These are phyloP conservation scores for Plenodomus tracheiphilus DNA, from an alignment of 2,329 filamentous ascomycete genomes.

Conservation along the genomic window DNA sequence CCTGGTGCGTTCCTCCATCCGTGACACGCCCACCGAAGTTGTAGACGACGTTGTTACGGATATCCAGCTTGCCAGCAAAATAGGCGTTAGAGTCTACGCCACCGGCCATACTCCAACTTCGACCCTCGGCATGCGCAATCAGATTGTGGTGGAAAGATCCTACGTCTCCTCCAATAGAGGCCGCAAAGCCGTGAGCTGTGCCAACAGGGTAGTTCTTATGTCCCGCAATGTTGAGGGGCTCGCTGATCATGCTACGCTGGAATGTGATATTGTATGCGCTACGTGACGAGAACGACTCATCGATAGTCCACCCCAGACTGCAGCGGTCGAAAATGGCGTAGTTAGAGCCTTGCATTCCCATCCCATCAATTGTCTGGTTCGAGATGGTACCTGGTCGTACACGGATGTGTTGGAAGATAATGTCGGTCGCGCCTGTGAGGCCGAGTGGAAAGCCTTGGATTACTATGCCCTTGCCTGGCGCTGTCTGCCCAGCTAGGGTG, in stretches of 20 bases:
- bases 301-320: constrained; percentile 43
- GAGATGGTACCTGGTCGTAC: constrained; percentile 38
- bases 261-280: constrained; percentile 42
- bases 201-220: constrained; percentile 45
- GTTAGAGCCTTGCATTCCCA: constrained; percentile 43
- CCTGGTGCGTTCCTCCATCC: constrained; percentile 40
- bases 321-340: constrained; percentile 42
- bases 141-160: constrained; percentile 45
- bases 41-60: constrained; percentile 45
- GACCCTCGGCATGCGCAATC: constrained; percentile 47
- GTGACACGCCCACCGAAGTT: constrained; percentile 42
- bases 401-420: constrained; percentile 24
- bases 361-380: constrained; percentile 38
- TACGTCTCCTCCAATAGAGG: constrained; percentile 37
- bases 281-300: constrained; percentile 42
- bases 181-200: constrained; percentile 23
- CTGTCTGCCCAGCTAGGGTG: constrained; percentile 22
- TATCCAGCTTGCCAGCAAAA: constrained; percentile 39
- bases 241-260: constrained; percentile 43
- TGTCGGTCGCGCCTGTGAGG: constrained; percentile 35
- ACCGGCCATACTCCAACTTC: constrained; percentile 45
- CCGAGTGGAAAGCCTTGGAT: constrained; percentile 38
- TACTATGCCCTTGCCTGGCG: constrained; percentile 22
- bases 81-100: constrained; percentile 34
- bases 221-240: constrained; percentile 43